Base-by-base conservation (phyloP, 352 stramenopile genomes). In the Bremia lactucae region DNA sequence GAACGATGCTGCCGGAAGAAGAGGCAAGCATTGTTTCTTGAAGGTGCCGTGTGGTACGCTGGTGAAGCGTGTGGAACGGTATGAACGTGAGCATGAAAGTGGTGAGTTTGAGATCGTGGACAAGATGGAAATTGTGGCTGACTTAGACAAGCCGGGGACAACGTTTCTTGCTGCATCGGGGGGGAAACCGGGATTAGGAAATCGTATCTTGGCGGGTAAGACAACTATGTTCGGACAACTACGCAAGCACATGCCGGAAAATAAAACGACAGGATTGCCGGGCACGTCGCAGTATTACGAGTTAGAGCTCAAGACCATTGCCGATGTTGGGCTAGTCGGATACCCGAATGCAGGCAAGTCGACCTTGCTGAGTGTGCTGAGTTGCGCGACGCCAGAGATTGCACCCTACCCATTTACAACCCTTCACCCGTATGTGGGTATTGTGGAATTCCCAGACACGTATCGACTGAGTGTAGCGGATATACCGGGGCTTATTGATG, bases 311-410 rank as follows among this genome's bases (percentile, higher is more conserved):
- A 98, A 98, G 73, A 83, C 94, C 6, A 97, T 99, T 49, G 96
- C 96, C 4, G 96, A 99, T 62, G 78, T 99, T 28, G 96, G 95
- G 13, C 76, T 99, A 2, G 95, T 99, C 2, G 97, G 97, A 15
- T 98, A 98, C 54, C 97, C 97, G 1, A 99, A 99, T 66, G 96
- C 96, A 1, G 97, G 96, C 50, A 99, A 99, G 66, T 96, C 76
- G 10, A 97, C 82, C 23, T 62, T 99, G 29, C 68, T 99, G 7
- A 90, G 85, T 22, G 83, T 90, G 15, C 72, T 98, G 42, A 97
- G 85, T 31, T 76, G 77, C 13, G 94, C 94, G 0, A 91, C 75
- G 24, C 95, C 95, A 5, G 87, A 97, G 48, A 96, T 99, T 46
- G 96, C 94, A 6, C 83, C 87, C 15, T 99, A 98, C 60, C 87